Base-by-base conservation (phyloP, 75 land plant species). In the Pseudotsuga menziesii region DNA sequence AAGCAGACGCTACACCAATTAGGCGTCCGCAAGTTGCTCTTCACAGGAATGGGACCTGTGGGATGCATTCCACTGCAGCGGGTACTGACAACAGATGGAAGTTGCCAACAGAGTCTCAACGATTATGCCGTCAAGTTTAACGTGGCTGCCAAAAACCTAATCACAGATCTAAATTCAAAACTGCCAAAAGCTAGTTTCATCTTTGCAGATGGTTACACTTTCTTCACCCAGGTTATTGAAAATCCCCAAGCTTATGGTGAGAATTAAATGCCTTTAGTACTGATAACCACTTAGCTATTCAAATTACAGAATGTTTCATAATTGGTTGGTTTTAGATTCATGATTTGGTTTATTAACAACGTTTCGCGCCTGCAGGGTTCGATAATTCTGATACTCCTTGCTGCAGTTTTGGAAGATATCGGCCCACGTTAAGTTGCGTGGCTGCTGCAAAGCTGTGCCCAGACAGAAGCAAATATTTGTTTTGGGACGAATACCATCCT, bases 401-500 rank as follows among this genome's bases (percentile, higher is more conserved):
- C 57, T 96, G 97, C 79, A 78, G 85, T 4, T 63, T 84, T 5
- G 94, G 91, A 23, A 58, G 63, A 5, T 88, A 90, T 56, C 63
- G 97, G 44, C 98, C 98, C 2, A 82, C 92, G 0, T 78, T 92
- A 16, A 92, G 94, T 4, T 96, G 98, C 80, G 71, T 82, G 4
- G 88, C 97, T 2, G 60, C 75, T 17, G 91, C 92, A 0, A 74
- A 71, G 1, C 61, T 85, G 75, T 96, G 98, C 77, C 26, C 77
- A 36, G 88, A 96, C 57, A 82, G 98, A 61, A 87, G 82, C 84
- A 81, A 83, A 73, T 89, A 87, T 80, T 82, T 96, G 79, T 96
- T 96, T 60, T 96, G 98, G 98, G 98, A 96, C 76, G 91, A 96
- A 62, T 96, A 96, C 76, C 98, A 96, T 61, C 97, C 98, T 55